These are phyloP conservation scores for Verticillium zaregamsianum DNA, from an alignment of 2,329 filamentous ascomycete genomes.

Conservation along the genomic window DNA sequence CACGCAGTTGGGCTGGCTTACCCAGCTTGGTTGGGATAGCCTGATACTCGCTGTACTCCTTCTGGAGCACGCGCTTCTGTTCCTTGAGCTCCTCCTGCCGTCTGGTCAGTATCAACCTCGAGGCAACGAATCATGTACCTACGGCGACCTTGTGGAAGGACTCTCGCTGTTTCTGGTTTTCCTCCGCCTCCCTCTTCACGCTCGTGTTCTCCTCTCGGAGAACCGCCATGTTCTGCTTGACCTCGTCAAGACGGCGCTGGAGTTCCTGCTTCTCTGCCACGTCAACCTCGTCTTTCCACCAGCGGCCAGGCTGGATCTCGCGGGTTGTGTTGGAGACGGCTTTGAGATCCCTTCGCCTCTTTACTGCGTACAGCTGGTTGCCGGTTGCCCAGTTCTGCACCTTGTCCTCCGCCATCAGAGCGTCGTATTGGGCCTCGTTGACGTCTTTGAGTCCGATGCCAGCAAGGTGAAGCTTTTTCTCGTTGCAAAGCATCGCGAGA, in stretches of 20 bases:
- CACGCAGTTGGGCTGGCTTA: conserved; percentile 29
- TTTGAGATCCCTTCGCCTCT: conserved; percentile 72
- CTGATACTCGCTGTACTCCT: conserved; percentile 58
- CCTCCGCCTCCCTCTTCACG: conserved; percentile 35
- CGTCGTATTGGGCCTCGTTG: conserved; percentile 62
- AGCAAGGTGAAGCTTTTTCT: conserved; percentile 63
- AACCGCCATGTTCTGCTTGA: conserved; percentile 23
- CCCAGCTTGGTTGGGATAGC: conserved; percentile 69
- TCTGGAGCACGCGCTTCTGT: conserved; percentile 67
- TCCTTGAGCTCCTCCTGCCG: conserved; percentile 43
- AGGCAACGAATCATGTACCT: neutral
- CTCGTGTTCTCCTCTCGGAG: neutral
- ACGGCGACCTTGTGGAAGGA: neutral
- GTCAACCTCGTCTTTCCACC: conserved; percentile 78
- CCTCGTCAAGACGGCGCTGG: conserved; percentile 44
- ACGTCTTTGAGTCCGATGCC: conserved; percentile 63
- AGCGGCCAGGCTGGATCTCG: conserved; percentile 54
- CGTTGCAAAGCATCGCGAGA: conserved; percentile 80
- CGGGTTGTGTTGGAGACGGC: conserved; percentile 67
- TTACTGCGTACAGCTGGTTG: conserved; percentile 58
- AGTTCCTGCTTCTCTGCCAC: conserved; percentile 58
- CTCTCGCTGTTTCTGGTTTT: neutral
- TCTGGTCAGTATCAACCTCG: conserved; percentile 15
- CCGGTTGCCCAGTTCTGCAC: conserved; percentile 70
- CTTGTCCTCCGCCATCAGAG: conserved; percentile 51